Conservation (phyloP, 2,329 filamentous ascomycete genomes). For the Ophiosphaerella narmari region DNA sequence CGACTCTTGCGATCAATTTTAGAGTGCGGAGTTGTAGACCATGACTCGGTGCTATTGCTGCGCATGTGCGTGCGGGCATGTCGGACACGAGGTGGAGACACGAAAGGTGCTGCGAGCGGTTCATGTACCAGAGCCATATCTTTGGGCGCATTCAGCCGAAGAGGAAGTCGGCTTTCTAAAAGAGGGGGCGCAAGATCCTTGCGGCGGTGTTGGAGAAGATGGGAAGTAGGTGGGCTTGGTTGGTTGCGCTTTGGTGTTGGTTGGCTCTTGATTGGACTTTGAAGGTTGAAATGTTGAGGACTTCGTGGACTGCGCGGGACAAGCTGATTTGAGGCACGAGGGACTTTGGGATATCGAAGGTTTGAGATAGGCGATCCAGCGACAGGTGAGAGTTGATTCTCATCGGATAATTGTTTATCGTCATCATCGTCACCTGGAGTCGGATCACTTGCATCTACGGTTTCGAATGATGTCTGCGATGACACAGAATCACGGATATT, state of each 20-base stretch:
- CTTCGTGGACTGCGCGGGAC: conserved; percentile 47
- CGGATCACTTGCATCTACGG: conserved; percentile 50
- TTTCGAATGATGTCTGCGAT: conserved; percentile 54
- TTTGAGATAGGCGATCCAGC: conserved; percentile 51
- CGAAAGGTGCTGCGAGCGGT: conserved; percentile 31
- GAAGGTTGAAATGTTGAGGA: conserved; percentile 17
- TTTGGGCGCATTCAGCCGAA: conserved; percentile 4
- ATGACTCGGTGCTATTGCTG: conserved; percentile 30
- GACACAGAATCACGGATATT: conserved; percentile 40
- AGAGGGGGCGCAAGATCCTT: conserved; percentile 31
- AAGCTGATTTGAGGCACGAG: conserved; percentile 52
- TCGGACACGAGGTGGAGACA: conserved; percentile 28
- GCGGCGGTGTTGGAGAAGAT: conserved; percentile 18
- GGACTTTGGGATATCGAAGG: conserved; percentile 55
- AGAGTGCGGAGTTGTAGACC: conserved; percentile 21
- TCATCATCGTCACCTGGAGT: conserved; percentile 53
- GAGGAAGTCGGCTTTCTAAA: conserved; percentile 37
- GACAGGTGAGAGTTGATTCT: conserved; percentile 47
- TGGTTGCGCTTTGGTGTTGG: conserved; percentile 2
- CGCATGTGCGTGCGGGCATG: conserved; percentile 28
- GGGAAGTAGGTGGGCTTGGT: conserved; percentile 16
- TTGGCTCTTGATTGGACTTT: conserved; percentile 5
- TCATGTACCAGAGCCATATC: conserved; percentile 1
- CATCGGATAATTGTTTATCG: conserved; percentile 35
- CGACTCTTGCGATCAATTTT: conserved; percentile 28